Base-by-base conservation (phyloP, 2,329 filamentous ascomycete genomes). In the Colletotrichum lindemuthianum region DNA sequence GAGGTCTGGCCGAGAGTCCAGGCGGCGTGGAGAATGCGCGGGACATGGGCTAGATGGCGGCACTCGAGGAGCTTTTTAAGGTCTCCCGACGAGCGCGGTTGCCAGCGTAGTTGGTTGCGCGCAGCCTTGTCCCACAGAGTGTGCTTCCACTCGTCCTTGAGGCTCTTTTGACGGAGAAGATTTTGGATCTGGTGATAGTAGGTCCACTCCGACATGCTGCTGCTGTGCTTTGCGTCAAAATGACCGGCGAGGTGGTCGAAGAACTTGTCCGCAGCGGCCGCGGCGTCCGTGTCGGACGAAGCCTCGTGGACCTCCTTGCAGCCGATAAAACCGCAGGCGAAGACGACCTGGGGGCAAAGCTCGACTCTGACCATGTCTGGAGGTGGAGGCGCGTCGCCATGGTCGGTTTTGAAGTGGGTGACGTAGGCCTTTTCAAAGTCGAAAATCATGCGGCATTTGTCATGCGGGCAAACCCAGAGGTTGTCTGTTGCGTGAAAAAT, bases 221-320 rank as follows among this genome's bases (percentile, higher is more conserved):
- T 36, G 11, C 45, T n/a, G 36, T 49, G 24, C 24, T 24, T 24
- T 24, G 24, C 59, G 65, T 81, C 79, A 32, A 81, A 81, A 65
- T 82, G 79, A 69, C 80, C 80, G 43, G 79, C 80, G 57, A 82
- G 79, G 66, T 82, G 79, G 67, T 81, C 80, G 68, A 82, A 81
- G 71, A 80, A 80, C 68, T 78, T 80, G 65, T 81, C 78, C 13
- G 77, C 77, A 24, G 74, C 74, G 24, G 72, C 64, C 4, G 73
- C 69, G 2, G 78, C 77, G 37, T 79, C 78, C 11, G 77, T 75
- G 13, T 70, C 74, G 52, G 65, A 72, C 2, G 73, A 65, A 12
- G 79, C 77, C 69, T 81, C 79, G 56, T 81, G 79, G 33, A 81
- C 65, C 60, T 81, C 78, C 61, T 78, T 80, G 71, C 79, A 82